Percentiles rank a stretch among this genome's conserved stretches.
These are phyloP conservation scores for Phytophthora macrochlamydospora DNA, from an alignment of 352 stramenopile species.

Conservation along the genomic window DNA sequence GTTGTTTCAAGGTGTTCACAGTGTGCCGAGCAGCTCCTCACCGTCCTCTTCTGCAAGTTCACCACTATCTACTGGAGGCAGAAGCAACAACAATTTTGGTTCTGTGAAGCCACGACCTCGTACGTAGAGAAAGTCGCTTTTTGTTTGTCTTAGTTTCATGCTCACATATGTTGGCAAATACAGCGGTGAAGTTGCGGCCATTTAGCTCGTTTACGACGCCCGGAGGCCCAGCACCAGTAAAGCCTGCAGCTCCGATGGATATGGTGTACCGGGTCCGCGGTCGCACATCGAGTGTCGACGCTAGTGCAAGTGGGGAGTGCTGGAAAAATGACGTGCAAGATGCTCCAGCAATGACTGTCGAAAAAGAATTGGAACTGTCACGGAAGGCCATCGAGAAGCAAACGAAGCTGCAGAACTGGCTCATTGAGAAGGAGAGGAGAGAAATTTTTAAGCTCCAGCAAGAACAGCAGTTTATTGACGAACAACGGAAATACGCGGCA, in stretches of 20 bases:
- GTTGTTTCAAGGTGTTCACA: slow-evolving; percentile 48
- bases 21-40: slow-evolving; percentile 8
- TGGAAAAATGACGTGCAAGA: slow-evolving; percentile 55
- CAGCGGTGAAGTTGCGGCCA: slow-evolving; percentile 29
- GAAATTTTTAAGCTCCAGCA: slow-evolving; percentile 83
- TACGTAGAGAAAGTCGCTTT: slow-evolving; percentile 19
- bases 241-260: slow-evolving; percentile 34
- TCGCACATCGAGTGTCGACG: slow-evolving; percentile 41
- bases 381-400: slow-evolving; percentile 91
- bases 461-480: slow-evolving; percentile 80
- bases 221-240: slow-evolving; percentile 8
- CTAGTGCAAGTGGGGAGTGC: slow-evolving; percentile 28
- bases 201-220: slow-evolving; percentile 34
- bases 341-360: slow-evolving; percentile 39
- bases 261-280: slow-evolving; percentile 70
- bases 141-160: background rate
- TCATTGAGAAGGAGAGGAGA: slow-evolving; percentile 88
- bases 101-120: slow-evolving; percentile 30
- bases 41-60: slow-evolving; percentile 17
- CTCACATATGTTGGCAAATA: slow-evolving; percentile 13
- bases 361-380: slow-evolving; percentile 70
- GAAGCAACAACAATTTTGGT: slow-evolving; percentile 2
- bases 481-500: slow-evolving; percentile 57
- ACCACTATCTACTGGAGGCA: slow-evolving; percentile 13
- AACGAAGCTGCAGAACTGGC: slow-evolving; percentile 88